A percentile compares a stretch with the other conserved stretches of the same genome.
Conservation (phyloP, 805 yeast genomes). For the Candida namnaoensis region DNA sequence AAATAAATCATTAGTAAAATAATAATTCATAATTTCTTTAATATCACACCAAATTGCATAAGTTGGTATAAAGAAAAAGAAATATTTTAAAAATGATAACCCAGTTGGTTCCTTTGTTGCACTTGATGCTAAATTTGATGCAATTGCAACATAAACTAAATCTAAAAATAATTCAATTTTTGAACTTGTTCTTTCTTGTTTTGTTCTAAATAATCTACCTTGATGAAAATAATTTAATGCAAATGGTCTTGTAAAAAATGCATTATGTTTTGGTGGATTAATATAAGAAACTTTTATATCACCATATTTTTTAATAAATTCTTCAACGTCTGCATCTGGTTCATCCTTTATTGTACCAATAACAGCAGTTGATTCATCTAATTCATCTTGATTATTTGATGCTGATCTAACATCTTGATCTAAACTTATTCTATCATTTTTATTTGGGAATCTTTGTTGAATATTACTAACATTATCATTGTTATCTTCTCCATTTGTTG, state of each 20-base stretch:
- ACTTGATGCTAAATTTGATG: conserved; percentile 46
- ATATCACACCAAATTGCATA: conserved; percentile 61
- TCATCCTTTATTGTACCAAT: background rate
- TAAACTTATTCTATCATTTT: too few relatives aligned
- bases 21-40: conserved; percentile 55
- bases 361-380: background rate
- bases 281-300: conserved; percentile 38
- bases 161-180: conserved; percentile 53
- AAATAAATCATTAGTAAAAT: conserved; percentile 49
- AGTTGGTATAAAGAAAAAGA: conserved; percentile 46
- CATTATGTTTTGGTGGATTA: conserved; percentile 24
- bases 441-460: too few relatives aligned
- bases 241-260: conserved; percentile 39
- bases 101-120: conserved; percentile 46
- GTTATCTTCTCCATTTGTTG: too few relatives aligned
- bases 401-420: too few relatives aligned
- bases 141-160: conserved; percentile 55
- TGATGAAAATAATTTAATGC: conserved; percentile 55
- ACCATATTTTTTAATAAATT: conserved; percentile 40
- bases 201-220: conserved; percentile 46
- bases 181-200: conserved; percentile 42
- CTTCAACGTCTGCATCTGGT: conserved; percentile 14
- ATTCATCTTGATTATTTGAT: too few relatives aligned
- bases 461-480: too few relatives aligned
- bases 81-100: conserved; percentile 33